Base-by-base conservation (phyloP, 2,329 filamentous ascomycete species). In the Xylariaceae sp. region DNA sequence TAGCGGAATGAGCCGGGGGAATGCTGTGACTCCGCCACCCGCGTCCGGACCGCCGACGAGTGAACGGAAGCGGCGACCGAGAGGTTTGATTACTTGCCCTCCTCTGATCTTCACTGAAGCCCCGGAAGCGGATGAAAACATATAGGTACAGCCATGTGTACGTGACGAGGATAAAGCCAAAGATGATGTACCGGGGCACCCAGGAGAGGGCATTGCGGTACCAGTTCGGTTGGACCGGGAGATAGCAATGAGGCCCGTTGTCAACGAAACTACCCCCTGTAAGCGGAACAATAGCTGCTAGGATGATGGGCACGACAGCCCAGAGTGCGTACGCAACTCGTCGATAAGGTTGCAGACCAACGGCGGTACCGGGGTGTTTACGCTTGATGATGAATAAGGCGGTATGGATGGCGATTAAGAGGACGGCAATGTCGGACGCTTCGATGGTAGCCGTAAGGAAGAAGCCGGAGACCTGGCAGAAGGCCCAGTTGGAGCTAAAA, bases 341-440 rank as follows among this genome's bases (percentile, higher is more conserved):
- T 3, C 87, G 80, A 58, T 85, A 86, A 1, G 81, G 83, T 65
- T 88, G 88, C 0, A 92, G 75, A 0, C 87, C 87, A 43, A 83
- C 81, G 55, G 80, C 75, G 2, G 80, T 77, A 13, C 72, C 71
- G 1, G 68, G 65, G 21, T 67, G 63, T 39, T 66, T 67, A 0
- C 83, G 81, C 19, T 79, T 77, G 60, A 90, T 84, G 49, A 92
- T 85, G 68, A 87, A 88, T 10, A 90, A 71, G 2, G 81, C 82
- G 47, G 85, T 87, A 66, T 92, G 88, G 8, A 89, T 65, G 16
- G 87, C 85, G 63, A 92, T 89, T 53, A 89, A 76, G 13, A 90
- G 75, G 15, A 89, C 83, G 9, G 86, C 81, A 51, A 87, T 76
- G 64, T 92, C 88, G 73, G 83, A 83, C 29, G 83, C 81, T 67